A percentile compares a stretch with the other conserved stretches of the same genome.
phyloP scores from a whole-genome alignment of 768 basidiomycete genomes.

The Panaeolus papilionaceus region DNA sequence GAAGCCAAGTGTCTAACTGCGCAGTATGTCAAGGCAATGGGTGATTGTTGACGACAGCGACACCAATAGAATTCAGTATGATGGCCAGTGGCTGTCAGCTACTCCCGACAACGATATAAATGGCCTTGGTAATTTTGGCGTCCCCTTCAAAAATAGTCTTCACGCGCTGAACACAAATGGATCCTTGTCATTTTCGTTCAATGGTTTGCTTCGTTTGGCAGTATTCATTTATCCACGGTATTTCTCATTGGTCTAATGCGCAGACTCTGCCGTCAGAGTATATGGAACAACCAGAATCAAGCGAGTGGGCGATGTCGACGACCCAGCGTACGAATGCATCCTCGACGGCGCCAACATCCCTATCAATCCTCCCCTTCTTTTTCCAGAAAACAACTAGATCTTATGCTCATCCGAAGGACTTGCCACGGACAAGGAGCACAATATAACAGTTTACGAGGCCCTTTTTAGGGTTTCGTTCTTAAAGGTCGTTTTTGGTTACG shows the following conservation, averaged over 20 bases:
- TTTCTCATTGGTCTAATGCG: background rate
- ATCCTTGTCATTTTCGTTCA: slow-evolving; percentile 33
- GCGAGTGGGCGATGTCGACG: slow-evolving; percentile 17
- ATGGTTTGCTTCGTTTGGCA: slow-evolving; percentile 25
- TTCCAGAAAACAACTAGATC: slow-evolving; percentile 21
- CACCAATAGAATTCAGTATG: background rate
- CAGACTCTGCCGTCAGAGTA: background rate
- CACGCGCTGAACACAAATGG: slow-evolving; percentile 34
- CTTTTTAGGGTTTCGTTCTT: no score
- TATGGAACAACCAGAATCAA: slow-evolving; percentile 18
- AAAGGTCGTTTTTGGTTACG: no score
- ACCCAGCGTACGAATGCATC: slow-evolving; percentile 21
- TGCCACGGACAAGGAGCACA: slow-evolving; percentile 20
- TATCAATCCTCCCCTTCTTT: slow-evolving; percentile 2
- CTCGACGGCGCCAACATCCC: slow-evolving; percentile 19
- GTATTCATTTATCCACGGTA: no score
- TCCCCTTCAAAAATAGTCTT: slow-evolving; percentile 35
- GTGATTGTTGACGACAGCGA: background rate
- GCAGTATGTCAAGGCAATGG: background rate
- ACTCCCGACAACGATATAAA: slow-evolving; percentile 3
- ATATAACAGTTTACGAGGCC: slow-evolving; percentile 19
- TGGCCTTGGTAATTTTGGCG: slow-evolving; percentile 37
- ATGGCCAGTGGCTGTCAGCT: background rate
- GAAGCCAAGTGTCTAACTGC: background rate
- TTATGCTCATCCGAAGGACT: slow-evolving; percentile 18